Evolutionary conservation across 768 basidiomycete species (phyloP).

Genomic region (Asterophora parasitica): DNA sequence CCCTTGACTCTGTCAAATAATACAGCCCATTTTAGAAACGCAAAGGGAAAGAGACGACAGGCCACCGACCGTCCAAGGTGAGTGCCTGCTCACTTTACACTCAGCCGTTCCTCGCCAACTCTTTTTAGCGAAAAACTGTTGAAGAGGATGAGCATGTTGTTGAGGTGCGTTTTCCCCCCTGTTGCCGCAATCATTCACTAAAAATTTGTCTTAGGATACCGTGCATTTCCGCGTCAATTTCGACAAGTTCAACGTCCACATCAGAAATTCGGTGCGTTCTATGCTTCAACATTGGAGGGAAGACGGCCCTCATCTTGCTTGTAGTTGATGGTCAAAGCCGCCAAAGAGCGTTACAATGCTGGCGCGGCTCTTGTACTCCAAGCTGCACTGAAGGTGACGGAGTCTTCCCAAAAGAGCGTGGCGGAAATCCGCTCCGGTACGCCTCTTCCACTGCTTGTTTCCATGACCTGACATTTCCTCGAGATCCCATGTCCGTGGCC

Average conservation of each 20-base stretch:
- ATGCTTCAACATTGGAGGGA: neutral
- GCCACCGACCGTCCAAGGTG: conserved; percentile 54
- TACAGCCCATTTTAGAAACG: conserved; percentile 48
- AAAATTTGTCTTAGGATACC: conserved; percentile 41
- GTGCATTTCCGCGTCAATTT: conserved; percentile 86
- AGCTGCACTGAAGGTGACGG: conserved; percentile 67
- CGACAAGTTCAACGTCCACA: conserved; percentile 79
- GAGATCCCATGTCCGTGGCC: conserved; percentile 65
- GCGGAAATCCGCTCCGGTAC: conserved; percentile 63
- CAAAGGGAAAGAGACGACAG: conserved; percentile 46
- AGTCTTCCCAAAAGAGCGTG: conserved; percentile 54
- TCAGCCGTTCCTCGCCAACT: neutral
- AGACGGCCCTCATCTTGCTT: conserved; percentile 13
- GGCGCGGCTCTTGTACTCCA: conserved; percentile 67
- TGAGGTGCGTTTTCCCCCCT: conserved; percentile 49
- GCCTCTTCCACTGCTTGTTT: conserved; percentile 4
- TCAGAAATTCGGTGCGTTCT: conserved; percentile 75
- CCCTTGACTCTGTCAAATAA: conserved; percentile 16
- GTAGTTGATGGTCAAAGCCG: conserved; percentile 77
- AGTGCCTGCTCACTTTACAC: neutral
- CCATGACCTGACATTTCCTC: neutral
- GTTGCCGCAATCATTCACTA: conserved; percentile 11
- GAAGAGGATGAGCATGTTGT: conserved; percentile 53
- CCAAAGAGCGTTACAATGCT: conserved; percentile 74
- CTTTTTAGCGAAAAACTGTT: conserved; percentile 39